Conservation (phyloP, 208 protist species). For the Trypanosoma vivax region DNA sequence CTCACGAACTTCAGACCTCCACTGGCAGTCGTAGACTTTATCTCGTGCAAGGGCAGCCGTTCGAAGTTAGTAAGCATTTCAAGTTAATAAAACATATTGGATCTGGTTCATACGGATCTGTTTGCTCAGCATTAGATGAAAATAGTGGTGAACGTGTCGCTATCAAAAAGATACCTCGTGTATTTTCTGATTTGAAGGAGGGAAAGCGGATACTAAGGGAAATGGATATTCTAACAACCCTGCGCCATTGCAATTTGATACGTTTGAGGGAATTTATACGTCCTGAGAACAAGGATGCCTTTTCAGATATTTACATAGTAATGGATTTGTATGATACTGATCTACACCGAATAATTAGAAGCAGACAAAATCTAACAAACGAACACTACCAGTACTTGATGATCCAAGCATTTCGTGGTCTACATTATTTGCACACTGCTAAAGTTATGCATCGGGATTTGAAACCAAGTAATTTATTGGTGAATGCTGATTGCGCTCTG, state of each 20-base stretch:
- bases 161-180: slow-evolving; percentile 96
- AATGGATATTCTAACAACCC: slow-evolving; percentile 92
- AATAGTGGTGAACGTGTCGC: slow-evolving; percentile 79
- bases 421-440: slow-evolving; percentile 96
- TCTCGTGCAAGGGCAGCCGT: slow-evolving; percentile 71
- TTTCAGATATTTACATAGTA: slow-evolving; percentile 87
- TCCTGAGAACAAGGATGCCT: slow-evolving; percentile 54
- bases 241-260: slow-evolving; percentile 93
- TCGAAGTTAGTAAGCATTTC: slow-evolving; percentile 77
- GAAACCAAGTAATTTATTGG: slow-evolving; percentile 93
- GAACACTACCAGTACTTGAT: slow-evolving; percentile 98
- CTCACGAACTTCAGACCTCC: slow-evolving; percentile 31
- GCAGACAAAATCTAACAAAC: slow-evolving; percentile 91
- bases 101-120: slow-evolving; percentile 78
- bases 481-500: slow-evolving; percentile 93
- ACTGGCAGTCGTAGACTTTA: slow-evolving; percentile 66
- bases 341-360: slow-evolving; percentile 96
- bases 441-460: slow-evolving; percentile 96
- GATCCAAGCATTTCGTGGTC: slow-evolving; percentile 94
- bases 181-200: slow-evolving; percentile 94
- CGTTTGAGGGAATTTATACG: slow-evolving; percentile 78
- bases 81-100: slow-evolving; percentile 76
- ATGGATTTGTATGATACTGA: slow-evolving; percentile 96
- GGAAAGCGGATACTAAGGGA: slow-evolving; percentile 96
- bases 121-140: slow-evolving; percentile 72